Base-by-base conservation (phyloP, 2,329 filamentous ascomycete species). In the Cordyceps javanica region DNA sequence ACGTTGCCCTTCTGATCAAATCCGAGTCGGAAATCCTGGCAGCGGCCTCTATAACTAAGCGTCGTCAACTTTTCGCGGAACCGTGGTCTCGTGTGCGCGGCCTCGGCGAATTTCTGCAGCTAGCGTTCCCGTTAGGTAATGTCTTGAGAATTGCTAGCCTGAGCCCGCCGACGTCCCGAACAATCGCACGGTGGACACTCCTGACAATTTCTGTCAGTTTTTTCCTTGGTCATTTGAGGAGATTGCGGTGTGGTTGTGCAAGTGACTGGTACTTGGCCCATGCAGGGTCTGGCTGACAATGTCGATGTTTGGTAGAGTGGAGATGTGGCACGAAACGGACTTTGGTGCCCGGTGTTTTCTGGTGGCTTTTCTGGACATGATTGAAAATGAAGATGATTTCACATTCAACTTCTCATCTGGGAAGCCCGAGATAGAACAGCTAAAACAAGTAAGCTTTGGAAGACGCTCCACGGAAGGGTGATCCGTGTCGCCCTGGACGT, bases 81-180 rank as follows among this genome's bases (percentile, higher is more conserved):
- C 11, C 2, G 10, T 42, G 2, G 2, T 32, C 7, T 16, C 26
- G 50, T n/a, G 26, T 32, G 19, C 25, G 25, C 32, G 39, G 23
- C 32, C 32, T 38, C 25, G 32, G 23, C 8, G 23, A 28, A 16
- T 8, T 41, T 8, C 34, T 11, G 0, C 16, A 26, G 28, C 21
- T 28, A 16, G 25, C 25, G n/a, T 55, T 46, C 39, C 9, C 9
- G 32, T 48, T 48, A 48, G 42, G 53, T 55, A 55, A 55, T 39
- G 25, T 42, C 38, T 42, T 26, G 30, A 21, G 44, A 19, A 34
- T 34, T n/a, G 21, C 19, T 10, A 8, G 28, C 13, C 38, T 8
- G 4, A n/a, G 28, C n/a, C 28, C 8, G 26, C 51, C 51, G 51
- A 54, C n/a, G 26, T n/a, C 39, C 51, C 51, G 51, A 19, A 11